phyloP scores from a whole-genome alignment of 73 alveolate species.

The Paramecium sonneborni region DNA sequence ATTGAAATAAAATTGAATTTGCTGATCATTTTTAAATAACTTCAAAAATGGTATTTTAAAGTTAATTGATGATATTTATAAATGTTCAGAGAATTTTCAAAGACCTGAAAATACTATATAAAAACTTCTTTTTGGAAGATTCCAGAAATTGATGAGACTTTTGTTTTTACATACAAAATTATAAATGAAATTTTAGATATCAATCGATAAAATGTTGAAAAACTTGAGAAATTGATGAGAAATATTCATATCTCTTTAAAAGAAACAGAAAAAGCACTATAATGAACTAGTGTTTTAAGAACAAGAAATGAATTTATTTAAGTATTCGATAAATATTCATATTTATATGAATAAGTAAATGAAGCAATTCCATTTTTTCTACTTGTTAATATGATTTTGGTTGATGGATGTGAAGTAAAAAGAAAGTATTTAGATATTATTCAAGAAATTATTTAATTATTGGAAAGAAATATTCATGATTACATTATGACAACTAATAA shows the following conservation, averaged over 20 bases:
- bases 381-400: slow-evolving; percentile 84
- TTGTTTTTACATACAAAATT: slow-evolving; percentile 68
- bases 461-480: slow-evolving; percentile 69
- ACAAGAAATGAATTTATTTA: slow-evolving; percentile 75
- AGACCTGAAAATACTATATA: slow-evolving; percentile 90
- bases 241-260: slow-evolving; percentile 79
- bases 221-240: slow-evolving; percentile 79
- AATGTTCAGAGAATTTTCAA: slow-evolving; percentile 78
- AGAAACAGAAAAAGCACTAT: slow-evolving; percentile 81
- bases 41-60: slow-evolving; percentile 70
- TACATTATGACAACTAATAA: slow-evolving; percentile 68
- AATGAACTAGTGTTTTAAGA: slow-evolving; percentile 67
- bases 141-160: slow-evolving; percentile 85
- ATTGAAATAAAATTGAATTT: slow-evolving; percentile 79
- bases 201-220: slow-evolving; percentile 77
- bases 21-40: slow-evolving; percentile 70
- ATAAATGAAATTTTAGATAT: slow-evolving; percentile 78
- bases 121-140: slow-evolving; percentile 88
- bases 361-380: slow-evolving; percentile 81
- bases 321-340: slow-evolving; percentile 74
- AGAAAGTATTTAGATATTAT: slow-evolving; percentile 73
- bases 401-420: slow-evolving; percentile 86
- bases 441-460: slow-evolving; percentile 74
- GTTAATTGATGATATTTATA: slow-evolving; percentile 79
- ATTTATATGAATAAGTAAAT: slow-evolving; percentile 71